Evolutionary conservation across 75 land plant genomes (phyloP).

Genomic region (Gnetum montanum): DNA sequence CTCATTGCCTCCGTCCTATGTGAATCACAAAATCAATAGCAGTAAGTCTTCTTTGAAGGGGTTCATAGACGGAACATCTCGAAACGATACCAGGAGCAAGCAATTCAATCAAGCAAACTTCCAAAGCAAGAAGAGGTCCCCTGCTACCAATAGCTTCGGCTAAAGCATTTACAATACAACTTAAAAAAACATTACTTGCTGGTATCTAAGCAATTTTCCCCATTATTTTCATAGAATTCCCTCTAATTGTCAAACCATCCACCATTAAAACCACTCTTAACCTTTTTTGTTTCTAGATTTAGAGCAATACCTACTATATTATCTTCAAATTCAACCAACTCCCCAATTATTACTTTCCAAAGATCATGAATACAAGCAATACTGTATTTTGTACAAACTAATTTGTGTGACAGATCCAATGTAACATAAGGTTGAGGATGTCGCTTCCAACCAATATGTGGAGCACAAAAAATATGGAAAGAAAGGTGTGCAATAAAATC

Average conservation of each 20-base stretch:
- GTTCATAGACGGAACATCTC: constrained; percentile 15
- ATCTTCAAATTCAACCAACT: background rate
- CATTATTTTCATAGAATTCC: background rate
- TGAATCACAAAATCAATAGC: constrained; percentile 22
- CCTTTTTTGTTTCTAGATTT: background rate
- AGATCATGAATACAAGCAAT: constrained; percentile 13
- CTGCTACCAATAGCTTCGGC: background rate
- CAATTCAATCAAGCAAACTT: background rate
- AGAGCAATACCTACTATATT: constrained; percentile 2
- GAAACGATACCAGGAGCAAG: constrained; percentile 5
- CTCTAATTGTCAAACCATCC: background rate
- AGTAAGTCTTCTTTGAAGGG: constrained; percentile 14
- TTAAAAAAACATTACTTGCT: background rate
- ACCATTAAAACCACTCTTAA: background rate
- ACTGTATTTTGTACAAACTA: too few species aligned
- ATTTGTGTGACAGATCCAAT: too few species aligned
- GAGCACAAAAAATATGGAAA: too few species aligned
- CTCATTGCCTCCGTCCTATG: background rate
- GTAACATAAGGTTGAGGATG: too few species aligned
- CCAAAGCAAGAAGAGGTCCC: background rate
- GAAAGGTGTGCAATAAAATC: too few species aligned
- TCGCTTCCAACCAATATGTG: too few species aligned
- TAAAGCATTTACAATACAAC: background rate
- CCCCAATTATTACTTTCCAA: constrained; percentile 5
- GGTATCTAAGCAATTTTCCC: background rate